phyloP scores from a whole-genome alignment of 352 stramenopile genomes.

The Globisporangium paroecandrum region DNA sequence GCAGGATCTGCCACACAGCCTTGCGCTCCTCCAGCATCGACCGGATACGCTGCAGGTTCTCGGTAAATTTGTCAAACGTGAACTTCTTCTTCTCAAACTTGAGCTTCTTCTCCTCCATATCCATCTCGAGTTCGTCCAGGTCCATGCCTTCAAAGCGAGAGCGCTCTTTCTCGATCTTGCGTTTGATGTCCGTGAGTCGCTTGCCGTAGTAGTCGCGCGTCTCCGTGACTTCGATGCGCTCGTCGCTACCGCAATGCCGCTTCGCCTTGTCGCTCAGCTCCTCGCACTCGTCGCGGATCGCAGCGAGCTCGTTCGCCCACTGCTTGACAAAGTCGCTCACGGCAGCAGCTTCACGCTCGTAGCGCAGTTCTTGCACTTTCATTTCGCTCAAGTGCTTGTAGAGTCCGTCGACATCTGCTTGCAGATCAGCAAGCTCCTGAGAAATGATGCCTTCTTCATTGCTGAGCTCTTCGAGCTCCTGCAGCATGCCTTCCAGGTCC shows the following conservation, averaged over 20 bases:
- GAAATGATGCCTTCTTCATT: slow-evolving; percentile 48
- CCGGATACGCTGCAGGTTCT: slow-evolving; percentile 60
- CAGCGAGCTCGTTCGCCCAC: slow-evolving; percentile 47
- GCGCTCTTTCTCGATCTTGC: slow-evolving; percentile 72
- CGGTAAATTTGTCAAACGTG: slow-evolving; percentile 56
- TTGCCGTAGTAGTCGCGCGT: slow-evolving; percentile 80
- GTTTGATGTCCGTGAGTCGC: slow-evolving; percentile 73
- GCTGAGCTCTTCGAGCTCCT: slow-evolving; percentile 55
- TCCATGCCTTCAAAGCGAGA: slow-evolving; percentile 82
- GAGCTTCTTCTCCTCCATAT: slow-evolving; percentile 68
- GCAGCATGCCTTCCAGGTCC: slow-evolving; percentile 55
- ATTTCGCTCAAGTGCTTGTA: slow-evolving; percentile 76
- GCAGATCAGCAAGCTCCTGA: slow-evolving; percentile 45
- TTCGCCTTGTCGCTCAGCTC: slow-evolving; percentile 57
- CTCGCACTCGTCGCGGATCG: slow-evolving; percentile 54
- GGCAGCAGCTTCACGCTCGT: slow-evolving; percentile 40
- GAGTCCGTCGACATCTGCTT: slow-evolving; percentile 57
- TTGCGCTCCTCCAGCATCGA: slow-evolving; percentile 78
- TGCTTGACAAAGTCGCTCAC: slow-evolving; percentile 47
- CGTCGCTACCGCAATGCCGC: slow-evolving; percentile 44
- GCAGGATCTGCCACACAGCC: slow-evolving; percentile 68
- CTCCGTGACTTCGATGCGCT: slow-evolving; percentile 60
- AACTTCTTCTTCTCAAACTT: slow-evolving; percentile 69
- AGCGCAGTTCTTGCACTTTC: slow-evolving; percentile 69
- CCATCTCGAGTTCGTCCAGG: slow-evolving; percentile 62